A percentile compares a stretch with the other conserved stretches of the same genome.
phyloP scores from a whole-genome alignment of 2,329 filamentous ascomycete species.

The Phaeosphaeriaceae sp. region DNA sequence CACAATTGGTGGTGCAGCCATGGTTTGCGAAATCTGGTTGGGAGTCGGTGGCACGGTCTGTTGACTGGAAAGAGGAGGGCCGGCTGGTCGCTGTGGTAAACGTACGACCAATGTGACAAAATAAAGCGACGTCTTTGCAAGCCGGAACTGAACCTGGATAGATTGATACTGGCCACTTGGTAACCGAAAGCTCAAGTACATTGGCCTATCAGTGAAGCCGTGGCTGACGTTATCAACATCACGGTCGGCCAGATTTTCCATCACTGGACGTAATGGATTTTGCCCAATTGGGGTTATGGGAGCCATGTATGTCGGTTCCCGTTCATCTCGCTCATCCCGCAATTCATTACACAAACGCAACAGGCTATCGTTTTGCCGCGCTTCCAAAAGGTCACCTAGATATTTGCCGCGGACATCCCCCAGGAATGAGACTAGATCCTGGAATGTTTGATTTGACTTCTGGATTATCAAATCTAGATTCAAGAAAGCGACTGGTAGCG shows the following conservation, averaged over 20 bases:
- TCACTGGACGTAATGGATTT: constrained; percentile 50
- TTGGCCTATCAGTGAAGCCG: constrained; percentile 50
- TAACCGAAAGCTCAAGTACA: constrained; percentile 50
- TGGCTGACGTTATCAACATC: constrained; percentile 54
- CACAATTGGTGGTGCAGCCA: constrained; percentile 35
- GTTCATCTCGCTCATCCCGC: constrained; percentile 54
- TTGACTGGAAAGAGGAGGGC: constrained; percentile 42
- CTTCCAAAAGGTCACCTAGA: constrained; percentile 53
- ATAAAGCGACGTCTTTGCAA: constrained; percentile 54
- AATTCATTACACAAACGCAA: constrained; percentile 53
- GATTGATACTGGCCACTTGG: constrained; percentile 40
- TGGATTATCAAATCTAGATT: constrained; percentile 57
- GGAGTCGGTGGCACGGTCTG: constrained; percentile 43
- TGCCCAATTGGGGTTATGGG: constrained; percentile 54
- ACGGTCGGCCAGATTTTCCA: constrained; percentile 49
- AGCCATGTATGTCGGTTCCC: constrained; percentile 58
- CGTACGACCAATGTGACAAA: constrained; percentile 53
- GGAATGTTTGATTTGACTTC: constrained; percentile 54
- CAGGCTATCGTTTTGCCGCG: constrained; percentile 51
- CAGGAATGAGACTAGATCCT: constrained; percentile 50
- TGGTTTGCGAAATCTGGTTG: constrained; percentile 32
- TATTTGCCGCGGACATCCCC: constrained; percentile 48
- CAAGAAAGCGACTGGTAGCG: constrained; percentile 50
- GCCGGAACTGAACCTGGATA: constrained; percentile 42
- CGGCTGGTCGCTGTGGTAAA: constrained; percentile 29